Evolutionary conservation across 108 stramenopile species (phyloP), one percentile per base, ranked within the genome.

Genomic region (Poteriospumella lacustris): DNA sequence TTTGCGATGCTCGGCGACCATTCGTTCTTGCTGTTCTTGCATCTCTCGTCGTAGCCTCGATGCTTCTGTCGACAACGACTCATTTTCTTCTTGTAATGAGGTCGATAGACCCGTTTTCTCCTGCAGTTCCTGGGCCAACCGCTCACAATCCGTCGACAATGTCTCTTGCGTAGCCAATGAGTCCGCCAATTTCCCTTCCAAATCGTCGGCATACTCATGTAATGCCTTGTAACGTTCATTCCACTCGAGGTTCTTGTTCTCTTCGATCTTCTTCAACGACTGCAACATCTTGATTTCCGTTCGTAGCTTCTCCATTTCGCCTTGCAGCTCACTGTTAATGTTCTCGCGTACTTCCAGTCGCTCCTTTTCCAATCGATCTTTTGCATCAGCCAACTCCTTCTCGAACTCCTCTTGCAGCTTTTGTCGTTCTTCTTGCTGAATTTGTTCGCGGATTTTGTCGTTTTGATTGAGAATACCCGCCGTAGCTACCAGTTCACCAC

Each of bases 401-500:
- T 44, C 70, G 31, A 73, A 52, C 42, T 81, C 56, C 0, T 39
- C 69, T 33, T 82, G 42, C 3, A 82, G 75, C 42, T 83, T 83
- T n/a, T 81, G 68, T 19, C 81, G 78, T 68, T 83, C 82, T n/a
- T 83, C 82, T 0, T 80, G 80, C 0, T 77, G 75, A 60, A 83
- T 83, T 12, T 68, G 78, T 38, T 73, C 44, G 9, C 70, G 36
- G 15, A 73, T 26, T 1, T 73, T 79, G 69, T 82, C 83, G 59
- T 84, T 84, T n/a, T 82, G 82, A 28, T 82, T 76, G 38, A 84
- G 79, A 5, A 84, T 42, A 19, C 82, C 83, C 39, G 72, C 70
- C 1, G 69, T 80, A 15, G 86, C 86, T 2, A 85, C 85, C 29
- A 86, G 43, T 72, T 88, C 85, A 1, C 84, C 86, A 19, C 86